Evolutionary conservation across 2,329 filamentous ascomycete species (phyloP), one percentile per base, ranked within the genome.

Genomic region (Fusarium sp.): DNA sequence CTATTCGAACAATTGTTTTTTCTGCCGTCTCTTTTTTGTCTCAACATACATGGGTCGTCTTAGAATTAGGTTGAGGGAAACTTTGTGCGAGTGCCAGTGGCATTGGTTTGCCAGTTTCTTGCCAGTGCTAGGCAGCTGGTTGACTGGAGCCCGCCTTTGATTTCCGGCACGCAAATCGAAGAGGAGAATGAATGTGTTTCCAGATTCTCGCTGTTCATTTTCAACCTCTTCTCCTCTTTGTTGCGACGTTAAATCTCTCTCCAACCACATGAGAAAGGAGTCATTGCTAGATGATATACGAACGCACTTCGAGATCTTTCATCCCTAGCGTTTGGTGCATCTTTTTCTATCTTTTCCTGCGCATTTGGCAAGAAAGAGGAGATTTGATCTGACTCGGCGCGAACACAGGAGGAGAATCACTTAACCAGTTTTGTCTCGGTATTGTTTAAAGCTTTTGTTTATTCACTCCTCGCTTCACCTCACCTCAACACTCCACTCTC

Each of bases 281-380:
- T 23, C 25, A 46, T 39, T 42, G 16, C 18, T 28, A 34, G 34
- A 30, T 14, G 25, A 25, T 42, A n/a, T 14, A 46, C 42, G 16
- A 60, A n/a, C n/a, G 26, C 16, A 26, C 55, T 30, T 26, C 44
- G 37, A 43, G 31, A 50, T 46, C 28, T 55, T 67, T 46, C 46
- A 21, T 48, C 42, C 43, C 10, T n/a, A 30, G 10, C 25, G 34
- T 31, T 26, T 31, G 19, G 31, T 34, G 11, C 49, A 41, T 42
- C 43, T 30, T 19, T 43, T 19, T 52, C 25, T 12, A 39, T 65
- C 51, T 42, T 51, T 48, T 54, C 26, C 4, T 41, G 37, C 31
- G n/a, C 12, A 48, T 46, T 71, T 68, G 67, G 28, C 67, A 70
- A 70, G 54, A 58, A 53, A 31, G 43, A 18, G 34, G 13, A 14